Percentiles rank a stretch among this genome's conserved stretches.
Conservation (phyloP, 495 filamentous ascomycete genomes). For the Hyaloscypha bicolor region DNA sequence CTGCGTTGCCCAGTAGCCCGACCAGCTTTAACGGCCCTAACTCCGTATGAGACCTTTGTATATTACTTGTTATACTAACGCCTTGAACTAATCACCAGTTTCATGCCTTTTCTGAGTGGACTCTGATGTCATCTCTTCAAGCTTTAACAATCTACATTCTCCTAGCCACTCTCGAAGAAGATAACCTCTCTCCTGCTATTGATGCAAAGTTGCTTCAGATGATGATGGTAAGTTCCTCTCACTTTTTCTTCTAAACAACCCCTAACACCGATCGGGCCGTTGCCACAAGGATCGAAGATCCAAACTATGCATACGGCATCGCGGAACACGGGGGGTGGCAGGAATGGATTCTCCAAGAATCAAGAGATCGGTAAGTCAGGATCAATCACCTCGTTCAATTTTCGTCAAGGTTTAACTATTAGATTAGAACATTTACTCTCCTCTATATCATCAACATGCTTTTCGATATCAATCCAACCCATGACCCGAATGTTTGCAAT, state of each 20-base stretch:
- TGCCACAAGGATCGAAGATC: neutral
- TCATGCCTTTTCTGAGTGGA: neutral
- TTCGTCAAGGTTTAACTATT: neutral
- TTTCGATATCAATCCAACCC: conserved; percentile 2
- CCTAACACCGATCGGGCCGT: neutral
- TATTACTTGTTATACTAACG: neutral
- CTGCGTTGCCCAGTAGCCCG: no score
- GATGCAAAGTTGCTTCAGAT: conserved; percentile 3
- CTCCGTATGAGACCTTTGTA: no score
- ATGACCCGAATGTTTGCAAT: conserved; percentile 6
- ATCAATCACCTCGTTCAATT: neutral
- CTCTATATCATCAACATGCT: conserved; percentile 14
- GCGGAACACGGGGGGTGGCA: conserved; percentile 3
- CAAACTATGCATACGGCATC: neutral
- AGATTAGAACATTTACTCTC: conserved; percentile 6
- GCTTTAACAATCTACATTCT: conserved; percentile 8
- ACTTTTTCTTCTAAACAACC: neutral
- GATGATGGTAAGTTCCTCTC: neutral
- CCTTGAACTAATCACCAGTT: neutral
- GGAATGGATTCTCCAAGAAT: conserved; percentile 5
- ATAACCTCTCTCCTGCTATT: neutral
- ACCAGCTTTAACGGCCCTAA: no score
- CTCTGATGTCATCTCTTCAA: conserved; percentile 6
- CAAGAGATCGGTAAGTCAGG: conserved; percentile 4
- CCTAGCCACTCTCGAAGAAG: conserved; percentile 1